Evolutionary conservation across 169 alveolate genomes (phyloP).

Genomic region (Eimeria brunetti): DNA sequence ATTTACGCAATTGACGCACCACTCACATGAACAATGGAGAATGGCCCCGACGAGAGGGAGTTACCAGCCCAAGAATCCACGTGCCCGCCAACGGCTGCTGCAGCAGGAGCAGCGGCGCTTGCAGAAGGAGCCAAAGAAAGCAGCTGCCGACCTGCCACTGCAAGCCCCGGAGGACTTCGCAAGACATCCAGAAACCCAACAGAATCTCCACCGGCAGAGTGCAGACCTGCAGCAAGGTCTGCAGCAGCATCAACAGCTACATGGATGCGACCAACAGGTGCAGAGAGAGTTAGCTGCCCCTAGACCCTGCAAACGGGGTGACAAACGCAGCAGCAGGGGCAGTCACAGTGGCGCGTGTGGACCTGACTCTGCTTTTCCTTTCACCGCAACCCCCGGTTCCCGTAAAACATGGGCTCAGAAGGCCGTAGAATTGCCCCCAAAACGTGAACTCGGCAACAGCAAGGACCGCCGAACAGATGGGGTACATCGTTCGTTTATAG

Average conservation of each 20-base stretch:
- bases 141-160: neutral
- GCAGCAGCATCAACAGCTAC: conserved; percentile 7
- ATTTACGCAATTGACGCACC: neutral
- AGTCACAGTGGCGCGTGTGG: neutral
- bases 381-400: neutral
- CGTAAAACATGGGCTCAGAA: conserved; percentile 18
- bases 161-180: neutral
- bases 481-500: neutral
- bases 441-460: neutral
- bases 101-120: conserved; percentile 20
- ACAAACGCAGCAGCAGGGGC: conserved; percentile 24
- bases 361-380: neutral
- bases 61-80: neutral
- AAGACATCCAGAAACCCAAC: neutral
- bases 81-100: conserved; percentile 18
- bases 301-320: neutral
- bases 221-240: neutral
- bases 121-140: neutral
- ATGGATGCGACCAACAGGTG: neutral
- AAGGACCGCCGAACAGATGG: neutral
- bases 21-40: neutral
- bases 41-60: neutral
- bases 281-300: neutral
- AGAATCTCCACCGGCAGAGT: neutral
- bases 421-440: neutral